Evolutionary conservation across 2,329 filamentous ascomycete species (phyloP).

Genomic region (Penicillium sp.): DNA sequence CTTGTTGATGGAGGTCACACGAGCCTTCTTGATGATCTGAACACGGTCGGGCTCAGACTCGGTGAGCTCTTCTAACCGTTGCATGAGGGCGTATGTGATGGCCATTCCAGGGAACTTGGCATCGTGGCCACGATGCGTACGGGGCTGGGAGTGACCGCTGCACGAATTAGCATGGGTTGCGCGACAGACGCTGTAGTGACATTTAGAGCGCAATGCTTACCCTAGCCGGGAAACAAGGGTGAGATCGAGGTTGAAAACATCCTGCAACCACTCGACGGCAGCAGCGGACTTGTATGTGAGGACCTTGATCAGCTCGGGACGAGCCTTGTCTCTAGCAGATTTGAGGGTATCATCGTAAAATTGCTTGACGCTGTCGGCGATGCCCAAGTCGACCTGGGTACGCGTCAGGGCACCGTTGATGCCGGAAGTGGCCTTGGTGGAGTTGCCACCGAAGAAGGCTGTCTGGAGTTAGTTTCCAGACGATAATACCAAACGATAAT

Average conservation of each 20-base stretch:
- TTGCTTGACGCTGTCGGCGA: slow-evolving; percentile 92
- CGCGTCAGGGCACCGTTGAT: slow-evolving; percentile 97
- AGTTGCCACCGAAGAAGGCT: slow-evolving; percentile 99
- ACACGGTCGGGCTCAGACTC: slow-evolving; percentile 86
- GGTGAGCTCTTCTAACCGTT: slow-evolving; percentile 89
- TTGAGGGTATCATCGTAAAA: slow-evolving; percentile 99
- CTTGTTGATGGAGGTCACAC: slow-evolving; percentile 83
- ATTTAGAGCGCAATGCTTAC: no score
- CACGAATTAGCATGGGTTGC: no score
- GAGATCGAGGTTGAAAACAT: slow-evolving; percentile 95
- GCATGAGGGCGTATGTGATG: slow-evolving; percentile 99
- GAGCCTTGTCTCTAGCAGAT: slow-evolving; percentile 95
- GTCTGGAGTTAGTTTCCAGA: no score
- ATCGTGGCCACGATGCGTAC: slow-evolving; percentile 97
- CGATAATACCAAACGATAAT: no score
- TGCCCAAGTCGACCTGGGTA: slow-evolving; percentile 82
- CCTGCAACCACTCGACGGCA: slow-evolving; percentile 96
- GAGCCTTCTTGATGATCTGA: slow-evolving; percentile 96
- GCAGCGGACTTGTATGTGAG: slow-evolving; percentile 97
- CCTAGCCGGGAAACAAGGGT: slow-evolving; percentile 94
- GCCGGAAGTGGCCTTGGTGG: slow-evolving; percentile 95
- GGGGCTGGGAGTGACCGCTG: slow-evolving; percentile 93
- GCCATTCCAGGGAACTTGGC: slow-evolving; percentile 99
- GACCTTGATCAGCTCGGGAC: slow-evolving; percentile 96
- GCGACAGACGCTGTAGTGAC: no score